Conservation (phyloP, 108 stramenopile genomes). For the Cyclotella cryptica region DNA sequence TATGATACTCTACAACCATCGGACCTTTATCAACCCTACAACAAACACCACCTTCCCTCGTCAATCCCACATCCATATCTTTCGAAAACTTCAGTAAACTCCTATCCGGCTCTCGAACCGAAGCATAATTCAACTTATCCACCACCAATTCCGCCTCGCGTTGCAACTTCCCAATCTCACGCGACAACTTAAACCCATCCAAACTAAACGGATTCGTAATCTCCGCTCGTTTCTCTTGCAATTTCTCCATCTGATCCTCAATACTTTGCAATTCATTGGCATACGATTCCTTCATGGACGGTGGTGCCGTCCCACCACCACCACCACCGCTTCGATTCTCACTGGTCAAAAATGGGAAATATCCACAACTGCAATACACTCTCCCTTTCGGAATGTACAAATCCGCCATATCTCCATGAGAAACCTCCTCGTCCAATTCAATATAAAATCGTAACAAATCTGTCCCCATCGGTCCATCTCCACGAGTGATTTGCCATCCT, state of each 20-base stretch:
- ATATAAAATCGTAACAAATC: constrained; percentile 75
- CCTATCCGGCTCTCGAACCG: constrained; percentile 67
- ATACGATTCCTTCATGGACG: constrained; percentile 48
- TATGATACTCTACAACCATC: constrained; percentile 72
- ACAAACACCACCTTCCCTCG: constrained; percentile 81
- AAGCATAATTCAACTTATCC: constrained; percentile 32
- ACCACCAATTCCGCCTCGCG: constrained; percentile 34
- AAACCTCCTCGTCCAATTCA: constrained; percentile 63
- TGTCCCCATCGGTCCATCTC: constrained; percentile 75
- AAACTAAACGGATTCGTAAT: constrained; percentile 58
- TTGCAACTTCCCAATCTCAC: constrained; percentile 45
- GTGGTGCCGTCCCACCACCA: constrained; percentile 3
- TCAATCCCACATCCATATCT: constrained; percentile 70
- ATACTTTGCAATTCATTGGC: constrained; percentile 52
- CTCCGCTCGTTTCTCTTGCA: constrained; percentile 47
- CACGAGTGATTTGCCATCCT: constrained; percentile 68
- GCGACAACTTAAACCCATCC: constrained; percentile 49
- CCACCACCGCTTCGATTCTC: constrained; percentile 6
- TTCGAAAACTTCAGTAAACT: constrained; percentile 60
- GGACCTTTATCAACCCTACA: constrained; percentile 73
- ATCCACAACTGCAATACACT: constrained; percentile 82
- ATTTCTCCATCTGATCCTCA: constrained; percentile 42
- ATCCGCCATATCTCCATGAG: constrained; percentile 50
- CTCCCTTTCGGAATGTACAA: constrained; percentile 74
- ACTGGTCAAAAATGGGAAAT: constrained; percentile 60